Evolutionary conservation across 2,329 filamentous ascomycete species (phyloP), one percentile per base, ranked within the genome.

Genomic region (Karstenula rhodostoma): DNA sequence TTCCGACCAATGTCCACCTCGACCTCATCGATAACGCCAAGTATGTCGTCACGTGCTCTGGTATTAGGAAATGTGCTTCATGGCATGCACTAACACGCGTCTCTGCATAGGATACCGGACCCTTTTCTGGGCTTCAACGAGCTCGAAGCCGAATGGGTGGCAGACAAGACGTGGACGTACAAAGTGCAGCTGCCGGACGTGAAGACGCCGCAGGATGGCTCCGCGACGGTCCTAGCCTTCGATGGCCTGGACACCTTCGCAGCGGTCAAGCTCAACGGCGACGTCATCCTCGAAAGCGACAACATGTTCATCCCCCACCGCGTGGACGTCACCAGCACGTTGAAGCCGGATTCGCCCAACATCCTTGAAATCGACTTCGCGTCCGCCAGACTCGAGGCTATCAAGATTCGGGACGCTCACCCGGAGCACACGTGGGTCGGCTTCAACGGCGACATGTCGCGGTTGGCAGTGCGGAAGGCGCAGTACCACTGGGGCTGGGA

Each of bases 291-390:
- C 13, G 73, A 82, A 61, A 83, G 83, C 10, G 85, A 88, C 62
- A 90, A 89, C 73, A 89, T 89, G 87, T 89, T 88, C 68, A 68
- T 87, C n/a, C 80, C 82, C 8, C 81, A 89, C 64, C 82, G 87
- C 0, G 74, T 88, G 22, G 74, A 85, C 57, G 77, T 90, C 32
- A 83, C 81, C 0, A 65, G 78, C 2, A 63, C 75, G 10, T 67
- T 87, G 40, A 67, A 78, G 19, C 57, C 67, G 3, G 67, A 68
- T 7, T 56, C 60, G 13, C 68, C 69, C 0, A 87, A 87, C 64
- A 64, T 73, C 0, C 74, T 90, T 19, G 81, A 86, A 59, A 87
- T 89, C 52, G 77, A 80, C 32, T 89, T 90, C 69, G 83, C 83
- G 49, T 83, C 85, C 0, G 85, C 87, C 1, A 69, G 85, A 55